These are phyloP conservation scores for Euphrasia arctica DNA, from an alignment of 305 asterid genomes.

Conservation along the genomic window DNA sequence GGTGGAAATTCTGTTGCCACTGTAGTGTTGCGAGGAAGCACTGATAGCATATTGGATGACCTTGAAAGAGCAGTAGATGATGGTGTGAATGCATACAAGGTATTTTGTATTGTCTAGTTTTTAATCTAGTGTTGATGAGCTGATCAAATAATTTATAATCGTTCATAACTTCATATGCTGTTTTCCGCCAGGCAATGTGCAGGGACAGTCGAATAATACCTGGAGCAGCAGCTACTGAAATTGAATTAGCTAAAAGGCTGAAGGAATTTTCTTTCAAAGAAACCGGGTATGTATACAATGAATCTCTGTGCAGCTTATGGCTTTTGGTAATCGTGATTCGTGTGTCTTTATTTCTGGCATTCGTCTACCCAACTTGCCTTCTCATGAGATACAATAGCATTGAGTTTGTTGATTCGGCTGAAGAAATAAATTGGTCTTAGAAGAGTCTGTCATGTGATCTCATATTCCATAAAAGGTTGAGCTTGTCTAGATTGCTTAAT, in stretches of 20 bases:
- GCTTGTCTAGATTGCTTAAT: neutral
- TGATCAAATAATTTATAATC: too few relatives aligned
- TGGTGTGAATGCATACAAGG: conserved; percentile 97
- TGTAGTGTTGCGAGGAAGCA: conserved; percentile 92
- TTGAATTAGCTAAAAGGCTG: conserved; percentile 83
- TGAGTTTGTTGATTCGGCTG: neutral
- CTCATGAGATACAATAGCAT: conserved; percentile 5
- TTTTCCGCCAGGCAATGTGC: conserved; percentile 82
- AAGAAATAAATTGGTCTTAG: neutral
- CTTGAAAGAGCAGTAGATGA: conserved; percentile 98
- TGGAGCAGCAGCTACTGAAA: conserved; percentile 98
- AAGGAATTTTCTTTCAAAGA: conserved; percentile 90
- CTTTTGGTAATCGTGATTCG: neutral
- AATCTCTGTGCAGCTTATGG: conserved; percentile 8
- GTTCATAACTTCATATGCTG: neutral
- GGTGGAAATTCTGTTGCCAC: conserved; percentile 96
- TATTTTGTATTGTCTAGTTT: conserved; percentile 26
- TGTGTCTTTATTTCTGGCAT: neutral
- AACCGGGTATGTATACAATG: conserved; percentile 62
- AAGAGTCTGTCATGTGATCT: neutral
- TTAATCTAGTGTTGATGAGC: neutral
- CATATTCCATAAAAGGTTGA: neutral
- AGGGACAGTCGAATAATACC: conserved; percentile 90
- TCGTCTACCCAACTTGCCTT: conserved; percentile 12
- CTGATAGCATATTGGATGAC: conserved; percentile 96